These are phyloP conservation scores for Kwoniella dendrophila DNA, from an alignment of 768 basidiomycete genomes.

Conservation along the genomic window DNA sequence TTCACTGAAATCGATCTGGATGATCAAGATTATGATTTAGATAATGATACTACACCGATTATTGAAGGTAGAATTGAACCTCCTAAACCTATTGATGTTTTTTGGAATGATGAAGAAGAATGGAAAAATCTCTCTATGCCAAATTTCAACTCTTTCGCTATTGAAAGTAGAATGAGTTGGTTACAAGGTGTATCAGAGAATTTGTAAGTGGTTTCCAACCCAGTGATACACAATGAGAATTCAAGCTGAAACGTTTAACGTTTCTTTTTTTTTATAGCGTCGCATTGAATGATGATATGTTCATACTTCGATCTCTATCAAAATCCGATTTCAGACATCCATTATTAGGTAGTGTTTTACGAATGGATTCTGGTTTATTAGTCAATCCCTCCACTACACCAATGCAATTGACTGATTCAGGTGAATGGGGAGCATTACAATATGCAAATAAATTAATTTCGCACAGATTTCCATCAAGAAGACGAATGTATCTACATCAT, in stretches of 20 bases:
- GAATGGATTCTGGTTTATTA: slow-evolving; percentile 37
- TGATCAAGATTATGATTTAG: slow-evolving; percentile 8
- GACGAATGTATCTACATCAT: slow-evolving; percentile 47
- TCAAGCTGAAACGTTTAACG: background rate
- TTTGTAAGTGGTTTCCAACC: slow-evolving; percentile 36
- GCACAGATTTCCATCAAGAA: slow-evolving; percentile 37
- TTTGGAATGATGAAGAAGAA: slow-evolving; percentile 26
- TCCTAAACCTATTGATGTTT: background rate
- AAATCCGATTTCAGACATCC: slow-evolving; percentile 50
- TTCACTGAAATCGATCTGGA: background rate
- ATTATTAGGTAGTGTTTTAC: slow-evolving; percentile 45
- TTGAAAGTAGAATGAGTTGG: slow-evolving; percentile 49
- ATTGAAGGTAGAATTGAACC: background rate
- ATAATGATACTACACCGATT: background rate
- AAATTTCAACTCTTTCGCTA: slow-evolving; percentile 51
- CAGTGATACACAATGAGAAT: background rate
- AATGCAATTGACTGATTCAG: slow-evolving; percentile 29
- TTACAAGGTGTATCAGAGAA: slow-evolving; percentile 43
- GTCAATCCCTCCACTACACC: slow-evolving; percentile 34
- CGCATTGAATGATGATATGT: slow-evolving; percentile 54
- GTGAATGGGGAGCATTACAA: slow-evolving; percentile 54
- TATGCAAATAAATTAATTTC: slow-evolving; percentile 47
- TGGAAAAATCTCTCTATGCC: slow-evolving; percentile 44
- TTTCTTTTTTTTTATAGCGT: slow-evolving; percentile 24
- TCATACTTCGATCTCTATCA: slow-evolving; percentile 36